Evolutionary conservation across 169 alveolate genomes (phyloP).

Genomic region (Plasmodium gallinaceum): DNA sequence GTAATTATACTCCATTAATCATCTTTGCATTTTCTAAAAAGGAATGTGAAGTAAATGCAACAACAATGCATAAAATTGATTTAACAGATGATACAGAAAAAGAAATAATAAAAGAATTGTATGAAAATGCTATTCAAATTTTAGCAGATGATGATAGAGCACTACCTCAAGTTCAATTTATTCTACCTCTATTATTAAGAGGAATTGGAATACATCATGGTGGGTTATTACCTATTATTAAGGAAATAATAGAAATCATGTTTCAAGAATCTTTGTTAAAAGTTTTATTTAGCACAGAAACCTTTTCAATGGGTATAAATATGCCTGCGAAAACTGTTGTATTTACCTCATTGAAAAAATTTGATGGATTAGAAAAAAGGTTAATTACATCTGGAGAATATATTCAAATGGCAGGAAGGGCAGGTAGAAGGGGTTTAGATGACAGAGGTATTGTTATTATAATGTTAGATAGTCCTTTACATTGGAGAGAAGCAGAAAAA

Average conservation of each 20-base stretch:
- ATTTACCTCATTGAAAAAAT: slow-evolving; percentile 95
- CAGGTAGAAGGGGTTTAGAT: slow-evolving; percentile 99
- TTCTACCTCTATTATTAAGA: slow-evolving; percentile 93
- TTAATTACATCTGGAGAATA: slow-evolving; percentile 97
- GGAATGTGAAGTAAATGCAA: slow-evolving; percentile 97
- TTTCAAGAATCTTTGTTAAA: slow-evolving; percentile 96
- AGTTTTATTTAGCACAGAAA: slow-evolving; percentile 97
- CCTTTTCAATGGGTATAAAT: slow-evolving; percentile 98
- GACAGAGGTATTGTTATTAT: slow-evolving; percentile 96
- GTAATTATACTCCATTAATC: slow-evolving; percentile 95
- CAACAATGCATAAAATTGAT: slow-evolving; percentile 87
- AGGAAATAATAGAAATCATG: slow-evolving; percentile 97
- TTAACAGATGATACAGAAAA: slow-evolving; percentile 90
- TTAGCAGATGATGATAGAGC: slow-evolving; percentile 96
- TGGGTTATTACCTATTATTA: slow-evolving; percentile 97
- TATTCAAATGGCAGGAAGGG: slow-evolving; percentile 96
- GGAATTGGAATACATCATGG: slow-evolving; percentile 99
- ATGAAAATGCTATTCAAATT: slow-evolving; percentile 96
- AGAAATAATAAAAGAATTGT: slow-evolving; percentile 93
- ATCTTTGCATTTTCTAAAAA: slow-evolving; percentile 97
- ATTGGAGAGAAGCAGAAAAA: slow-evolving; percentile 94
- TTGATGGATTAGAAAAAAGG: slow-evolving; percentile 94
- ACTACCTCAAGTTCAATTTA: slow-evolving; percentile 93
- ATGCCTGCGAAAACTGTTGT: slow-evolving; percentile 99
- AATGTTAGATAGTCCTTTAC: slow-evolving; percentile 93